phyloP scores from a whole-genome alignment of 2,329 filamentous ascomycete species.

The Xylaria sp. region DNA sequence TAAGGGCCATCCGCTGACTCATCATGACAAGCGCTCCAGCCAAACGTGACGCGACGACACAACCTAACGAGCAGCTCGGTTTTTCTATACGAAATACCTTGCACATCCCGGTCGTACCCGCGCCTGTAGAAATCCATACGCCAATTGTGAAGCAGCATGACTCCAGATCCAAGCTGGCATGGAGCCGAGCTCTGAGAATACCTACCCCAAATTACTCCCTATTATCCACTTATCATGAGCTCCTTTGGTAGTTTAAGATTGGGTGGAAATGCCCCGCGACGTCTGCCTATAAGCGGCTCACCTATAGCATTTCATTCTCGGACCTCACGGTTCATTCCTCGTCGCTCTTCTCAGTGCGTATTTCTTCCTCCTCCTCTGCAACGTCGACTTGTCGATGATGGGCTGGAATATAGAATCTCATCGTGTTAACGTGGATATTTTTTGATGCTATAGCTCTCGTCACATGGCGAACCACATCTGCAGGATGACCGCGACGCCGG shows the following conservation, averaged over 20 bases:
- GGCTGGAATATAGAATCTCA: no score
- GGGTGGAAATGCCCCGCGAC: conserved; percentile 31
- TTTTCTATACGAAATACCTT: no score
- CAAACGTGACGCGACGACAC: no score
- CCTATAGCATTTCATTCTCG: conserved; percentile 12
- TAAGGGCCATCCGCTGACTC: background rate
- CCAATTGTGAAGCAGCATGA: no score
- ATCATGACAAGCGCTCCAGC: background rate
- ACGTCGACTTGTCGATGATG: no score
- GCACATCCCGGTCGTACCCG: no score
- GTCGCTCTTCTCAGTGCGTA: background rate
- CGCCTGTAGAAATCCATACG: no score
- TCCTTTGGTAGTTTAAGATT: conserved; percentile 22
- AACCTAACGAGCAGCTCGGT: no score
- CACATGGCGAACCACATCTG: conserved; percentile 10
- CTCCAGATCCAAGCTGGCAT: conserved; percentile 19
- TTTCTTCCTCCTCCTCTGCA: background rate
- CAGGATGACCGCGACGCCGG: conserved; percentile 27
- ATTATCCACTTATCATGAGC: conserved; percentile 24
- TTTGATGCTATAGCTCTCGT: conserved; percentile 3
- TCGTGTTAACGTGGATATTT: background rate
- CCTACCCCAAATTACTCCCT: background rate
- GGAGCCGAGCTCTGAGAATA: conserved; percentile 23
- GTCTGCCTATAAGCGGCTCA: conserved; percentile 17
- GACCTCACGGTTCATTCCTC: conserved; percentile 20